Evolutionary conservation across 176 grass and related monocot genomes (phyloP).

Genomic region (Aegilops tauschii): DNA sequence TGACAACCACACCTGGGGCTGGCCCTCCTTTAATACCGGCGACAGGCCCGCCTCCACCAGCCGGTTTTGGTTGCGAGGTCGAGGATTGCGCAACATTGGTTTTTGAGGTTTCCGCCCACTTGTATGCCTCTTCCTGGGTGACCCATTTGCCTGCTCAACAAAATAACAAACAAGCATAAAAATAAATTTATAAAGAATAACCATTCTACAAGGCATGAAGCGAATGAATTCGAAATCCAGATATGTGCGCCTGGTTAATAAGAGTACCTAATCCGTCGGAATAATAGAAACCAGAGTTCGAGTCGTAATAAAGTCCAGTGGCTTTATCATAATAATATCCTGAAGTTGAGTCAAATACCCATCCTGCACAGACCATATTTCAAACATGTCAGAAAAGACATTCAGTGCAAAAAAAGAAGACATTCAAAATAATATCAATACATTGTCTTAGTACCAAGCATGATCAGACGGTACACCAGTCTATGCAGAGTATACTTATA

Average conservation of each 20-base stretch:
- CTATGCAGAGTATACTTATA: background rate
- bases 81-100: constrained; percentile 36
- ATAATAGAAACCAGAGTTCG: constrained; percentile 82
- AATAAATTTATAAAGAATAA: background rate
- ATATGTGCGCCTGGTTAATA: background rate
- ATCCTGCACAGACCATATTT: constrained; percentile 48
- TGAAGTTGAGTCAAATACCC: constrained; percentile 58
- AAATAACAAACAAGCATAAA: background rate
- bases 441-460: background rate
- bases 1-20: constrained; percentile 67
- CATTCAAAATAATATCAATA: background rate
- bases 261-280: constrained; percentile 63
- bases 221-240: background rate
- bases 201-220: background rate
- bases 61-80: constrained; percentile 35
- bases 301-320: constrained; percentile 69
- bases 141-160: constrained; percentile 65
- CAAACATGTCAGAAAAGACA: background rate
- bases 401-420: background rate
- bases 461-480: background rate
- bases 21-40: constrained; percentile 49
- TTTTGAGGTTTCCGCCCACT: constrained; percentile 39
- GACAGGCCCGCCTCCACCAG: background rate
- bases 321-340: constrained; percentile 75
- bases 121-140: constrained; percentile 75